Base-by-base conservation (phyloP, 2,329 filamentous ascomycete species). In the Pseudocercospora macadamiae region DNA sequence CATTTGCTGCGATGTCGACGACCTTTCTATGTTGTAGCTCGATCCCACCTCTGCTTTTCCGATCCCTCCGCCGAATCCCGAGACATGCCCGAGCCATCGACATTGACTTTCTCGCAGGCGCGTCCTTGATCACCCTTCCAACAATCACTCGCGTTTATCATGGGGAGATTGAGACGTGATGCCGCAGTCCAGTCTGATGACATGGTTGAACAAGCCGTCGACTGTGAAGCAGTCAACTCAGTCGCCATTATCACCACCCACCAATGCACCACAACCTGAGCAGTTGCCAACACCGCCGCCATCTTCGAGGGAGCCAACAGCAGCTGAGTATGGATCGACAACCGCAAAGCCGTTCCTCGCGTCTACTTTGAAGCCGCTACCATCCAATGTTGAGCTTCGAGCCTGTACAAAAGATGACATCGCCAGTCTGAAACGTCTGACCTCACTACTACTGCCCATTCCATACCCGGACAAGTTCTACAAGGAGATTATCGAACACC, bases 391-490 rank as follows among this genome's bases (percentile, higher is more conserved):
- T 60, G 77, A 80, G 21, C 73, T 88, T 47, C 76, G 80, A 2
- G 74, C 80, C 2, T 76, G 86, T 51, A 80, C 77, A n/a, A 76
- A 78, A 32, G 76, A 77, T 21, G 80, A 85, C 66, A 76, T 88
- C 34, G 78, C 80, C 18, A 79, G 80, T 6, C 79, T 86, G 69
- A 82, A 81, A 66, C 81, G 82, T 16, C 80, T 88, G 26, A 86
- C 82, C 51, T 76, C 79, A 54, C 74, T 86, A 3, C 78, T 86
- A 1, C 77, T 88, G 1, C 86, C 85, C 5, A 83, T 88, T 57
- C 79, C 82, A 54, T 88, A 88, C 68, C 80, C 83, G 2, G 79
- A 82, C 47, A 79, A 77, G 16, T 88, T 87, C 77, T 88, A 85
- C 75, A 80, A 79, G 18, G 83, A 85, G 59, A 85, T 80, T 37